phyloP scores from a whole-genome alignment of 108 stramenopile genomes.

The Discostella stelligeroides region DNA sequence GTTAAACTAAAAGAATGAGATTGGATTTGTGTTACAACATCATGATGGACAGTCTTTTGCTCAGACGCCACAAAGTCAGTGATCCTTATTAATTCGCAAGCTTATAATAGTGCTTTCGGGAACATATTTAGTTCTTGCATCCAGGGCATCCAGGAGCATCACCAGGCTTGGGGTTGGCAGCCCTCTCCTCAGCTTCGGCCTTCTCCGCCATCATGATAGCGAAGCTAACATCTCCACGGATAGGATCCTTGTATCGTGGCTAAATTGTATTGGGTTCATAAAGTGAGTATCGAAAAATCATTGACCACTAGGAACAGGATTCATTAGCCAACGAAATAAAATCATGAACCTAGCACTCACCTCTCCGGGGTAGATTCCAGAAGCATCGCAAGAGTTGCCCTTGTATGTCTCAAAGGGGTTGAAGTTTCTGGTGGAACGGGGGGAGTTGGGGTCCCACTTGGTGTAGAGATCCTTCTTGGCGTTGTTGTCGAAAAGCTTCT shows the following conservation, averaged over 20 bases:
- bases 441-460: constrained; percentile 80
- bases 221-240: constrained; percentile 84
- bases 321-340: no score
- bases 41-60: no score
- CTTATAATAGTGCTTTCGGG: background rate
- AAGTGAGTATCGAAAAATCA: no score
- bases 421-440: constrained; percentile 87
- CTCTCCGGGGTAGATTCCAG: constrained; percentile 87
- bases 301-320: no score
- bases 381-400: constrained; percentile 77
- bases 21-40: no score
- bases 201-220: constrained; percentile 81
- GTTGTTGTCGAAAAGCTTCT: constrained; percentile 78
- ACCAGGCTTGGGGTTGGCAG: constrained; percentile 83
- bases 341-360: constrained; percentile 34
- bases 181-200: constrained; percentile 60
- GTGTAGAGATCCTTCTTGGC: constrained; percentile 86
- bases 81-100: no score
- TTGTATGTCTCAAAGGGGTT: constrained; percentile 91
- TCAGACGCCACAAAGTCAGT: no score
- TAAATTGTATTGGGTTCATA: no score
- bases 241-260: constrained; percentile 89
- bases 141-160: constrained; percentile 73
- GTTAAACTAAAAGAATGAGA: no score
- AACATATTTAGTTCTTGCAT: constrained; percentile 72